A percentile compares a stretch with the other conserved stretches of the same genome.
Evolutionary conservation across 2,329 filamentous ascomycete species (phyloP).

Genomic region (Cladobotryum mycophilum): DNA sequence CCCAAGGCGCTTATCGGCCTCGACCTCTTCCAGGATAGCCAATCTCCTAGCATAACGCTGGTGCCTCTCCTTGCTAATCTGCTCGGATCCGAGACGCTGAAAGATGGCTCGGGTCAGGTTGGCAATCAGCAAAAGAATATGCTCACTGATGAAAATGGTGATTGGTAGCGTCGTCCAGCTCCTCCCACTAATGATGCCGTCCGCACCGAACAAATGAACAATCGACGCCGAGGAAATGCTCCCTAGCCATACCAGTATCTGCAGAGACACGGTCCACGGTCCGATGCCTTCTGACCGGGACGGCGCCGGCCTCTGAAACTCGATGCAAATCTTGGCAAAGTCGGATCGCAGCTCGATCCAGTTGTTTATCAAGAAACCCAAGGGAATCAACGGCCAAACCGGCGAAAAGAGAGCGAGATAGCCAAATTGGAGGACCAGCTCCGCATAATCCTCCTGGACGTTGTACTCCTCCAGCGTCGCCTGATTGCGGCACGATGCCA

Average conservation of each 20-base stretch:
- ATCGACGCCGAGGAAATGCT: conserved; percentile 66
- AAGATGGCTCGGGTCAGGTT: conserved; percentile 31
- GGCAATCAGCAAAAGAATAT: conserved; percentile 60
- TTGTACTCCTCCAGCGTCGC: conserved; percentile 64
- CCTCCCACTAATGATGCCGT: conserved; percentile 44
- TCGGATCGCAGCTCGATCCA: conserved; percentile 73
- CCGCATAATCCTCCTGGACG: conserved; percentile 65
- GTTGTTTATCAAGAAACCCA: conserved; percentile 70
- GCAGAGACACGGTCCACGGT: conserved; percentile 63
- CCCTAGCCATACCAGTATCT: conserved; percentile 65
- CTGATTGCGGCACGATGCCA: conserved; percentile 59
- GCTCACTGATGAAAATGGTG: conserved; percentile 67
- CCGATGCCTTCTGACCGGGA: conserved; percentile 67
- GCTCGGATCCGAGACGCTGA: conserved; percentile 32
- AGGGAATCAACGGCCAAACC: conserved; percentile 67
- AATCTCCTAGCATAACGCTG: conserved; percentile 33
- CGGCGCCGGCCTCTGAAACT: conserved; percentile 65
- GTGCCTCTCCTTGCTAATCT: conserved; percentile 34
- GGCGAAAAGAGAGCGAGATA: conserved; percentile 68
- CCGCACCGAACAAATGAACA: conserved; percentile 63
- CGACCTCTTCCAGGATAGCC: conserved; percentile 34
- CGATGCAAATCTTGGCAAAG: conserved; percentile 68
- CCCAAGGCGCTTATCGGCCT: conserved; percentile 30
- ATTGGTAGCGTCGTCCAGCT: conserved; percentile 61
- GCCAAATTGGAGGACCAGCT: conserved; percentile 69